These are phyloP conservation scores for Amanita pseudoporphyria DNA, from an alignment of 768 basidiomycete genomes.

Conservation along the genomic window DNA sequence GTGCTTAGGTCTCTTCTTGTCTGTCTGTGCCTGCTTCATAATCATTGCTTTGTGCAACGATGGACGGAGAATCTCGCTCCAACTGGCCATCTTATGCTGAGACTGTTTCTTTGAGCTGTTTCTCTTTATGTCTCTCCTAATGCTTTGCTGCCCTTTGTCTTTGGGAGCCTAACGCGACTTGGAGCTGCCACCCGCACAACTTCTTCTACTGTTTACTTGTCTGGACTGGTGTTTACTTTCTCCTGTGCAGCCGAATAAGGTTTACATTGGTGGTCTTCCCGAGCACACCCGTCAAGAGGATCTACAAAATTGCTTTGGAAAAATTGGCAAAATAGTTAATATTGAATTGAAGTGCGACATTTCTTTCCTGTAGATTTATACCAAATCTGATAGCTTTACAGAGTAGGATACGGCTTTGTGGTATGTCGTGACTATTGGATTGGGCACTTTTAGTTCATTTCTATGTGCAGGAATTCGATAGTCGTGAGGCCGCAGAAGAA, in stretches of 20 bases:
- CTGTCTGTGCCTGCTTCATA: constrained; percentile 12
- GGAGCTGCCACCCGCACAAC: constrained; percentile 30
- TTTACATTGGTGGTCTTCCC: constrained; percentile 86
- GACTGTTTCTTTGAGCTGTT: constrained; percentile 27
- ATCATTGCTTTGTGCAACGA: constrained; percentile 8
- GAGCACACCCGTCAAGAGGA: constrained; percentile 83
- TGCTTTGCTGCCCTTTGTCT: constrained; percentile 19
- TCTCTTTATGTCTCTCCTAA: constrained; percentile 27
- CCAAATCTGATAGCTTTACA: constrained; percentile 16
- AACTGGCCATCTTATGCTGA: constrained; percentile 30
- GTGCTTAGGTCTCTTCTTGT: constrained; percentile 68
- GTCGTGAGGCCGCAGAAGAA: constrained; percentile 70
- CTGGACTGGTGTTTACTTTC: constrained; percentile 61
- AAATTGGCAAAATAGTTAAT: constrained; percentile 65
- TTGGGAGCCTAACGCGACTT: constrained; percentile 30
- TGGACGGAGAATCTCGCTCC: constrained; percentile 14
- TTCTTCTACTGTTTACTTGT: constrained; percentile 38
- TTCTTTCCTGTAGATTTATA: constrained; percentile 6
- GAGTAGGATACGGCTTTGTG: constrained; percentile 85
- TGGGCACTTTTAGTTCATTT: constrained; percentile 5
- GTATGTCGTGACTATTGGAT: constrained; percentile 35
- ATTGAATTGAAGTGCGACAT: constrained; percentile 75
- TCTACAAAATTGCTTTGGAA: constrained; percentile 77
- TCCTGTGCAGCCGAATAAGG: constrained; percentile 83
- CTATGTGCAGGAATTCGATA: constrained; percentile 67